Percentiles rank a stretch among this genome's conserved stretches.
Conservation (phyloP, 192 early-diverging fungal genomes). For the Coemansia sp. region DNA sequence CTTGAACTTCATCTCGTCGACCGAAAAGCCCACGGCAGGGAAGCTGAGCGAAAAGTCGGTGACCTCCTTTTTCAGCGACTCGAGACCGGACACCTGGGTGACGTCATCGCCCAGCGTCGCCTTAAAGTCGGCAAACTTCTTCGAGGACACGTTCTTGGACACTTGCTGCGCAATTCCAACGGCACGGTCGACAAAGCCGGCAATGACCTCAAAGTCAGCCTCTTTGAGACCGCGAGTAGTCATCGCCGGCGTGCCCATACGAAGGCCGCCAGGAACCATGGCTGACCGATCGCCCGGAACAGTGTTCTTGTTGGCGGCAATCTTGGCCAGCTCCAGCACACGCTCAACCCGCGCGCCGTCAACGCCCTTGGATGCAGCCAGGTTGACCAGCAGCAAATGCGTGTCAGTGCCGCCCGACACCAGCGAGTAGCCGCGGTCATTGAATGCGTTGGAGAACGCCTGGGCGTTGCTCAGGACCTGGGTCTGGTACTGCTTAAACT, state of each 20-base stretch:
- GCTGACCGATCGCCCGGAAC: constrained; percentile 95
- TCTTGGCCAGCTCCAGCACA: constrained; percentile 92
- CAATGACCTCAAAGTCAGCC: constrained; percentile 85
- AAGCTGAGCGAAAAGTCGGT: constrained; percentile 80
- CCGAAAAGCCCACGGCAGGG: constrained; percentile 84
- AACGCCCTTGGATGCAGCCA: constrained; percentile 71
- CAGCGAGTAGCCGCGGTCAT: constrained; percentile 71
- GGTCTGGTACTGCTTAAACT: constrained; percentile 88
- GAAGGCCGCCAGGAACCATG: constrained; percentile 88
- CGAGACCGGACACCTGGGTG: constrained; percentile 58
- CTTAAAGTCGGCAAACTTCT: constrained; percentile 91
- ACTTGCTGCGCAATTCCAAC: constrained; percentile 77
- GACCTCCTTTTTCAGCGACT: constrained; percentile 75
- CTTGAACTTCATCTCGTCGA: constrained; percentile 64
- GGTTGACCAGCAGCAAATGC: constrained; percentile 88
- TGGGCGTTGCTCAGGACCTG: constrained; percentile 90
- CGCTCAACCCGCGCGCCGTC: constrained; percentile 97
- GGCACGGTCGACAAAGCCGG: constrained; percentile 83
- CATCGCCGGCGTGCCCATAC: constrained; percentile 97
- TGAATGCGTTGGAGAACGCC: constrained; percentile 79
- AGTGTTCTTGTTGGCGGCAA: constrained; percentile 99
- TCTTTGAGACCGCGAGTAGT: constrained; percentile 88
- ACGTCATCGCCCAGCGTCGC: constrained; percentile 72
- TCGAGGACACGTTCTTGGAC: constrained; percentile 62
- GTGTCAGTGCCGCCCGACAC: constrained; percentile 95